Percentiles rank a stretch among this genome's conserved stretches.
These are phyloP conservation scores for Tricholoma terreum DNA, from an alignment of 768 basidiomycete genomes.

Conservation along the genomic window DNA sequence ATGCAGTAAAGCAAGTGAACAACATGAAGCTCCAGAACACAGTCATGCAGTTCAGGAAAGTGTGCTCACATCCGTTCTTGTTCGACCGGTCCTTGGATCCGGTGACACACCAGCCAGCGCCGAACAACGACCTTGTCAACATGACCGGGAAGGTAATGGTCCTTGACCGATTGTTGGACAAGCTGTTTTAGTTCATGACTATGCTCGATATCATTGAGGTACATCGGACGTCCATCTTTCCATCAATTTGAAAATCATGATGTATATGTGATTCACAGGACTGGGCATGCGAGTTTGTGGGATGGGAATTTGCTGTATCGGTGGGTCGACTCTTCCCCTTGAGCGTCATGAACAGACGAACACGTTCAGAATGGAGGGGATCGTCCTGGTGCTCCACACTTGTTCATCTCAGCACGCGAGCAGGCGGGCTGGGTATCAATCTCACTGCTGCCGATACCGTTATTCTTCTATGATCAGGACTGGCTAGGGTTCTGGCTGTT, in stretches of 20 bases:
- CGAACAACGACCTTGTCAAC: conserved; percentile 79
- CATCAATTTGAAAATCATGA: too few relatives aligned
- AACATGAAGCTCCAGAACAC: conserved; percentile 93
- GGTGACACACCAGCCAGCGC: conserved; percentile 53
- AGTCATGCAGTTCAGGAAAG: conserved; percentile 97
- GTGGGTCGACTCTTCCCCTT: conserved; percentile 78
- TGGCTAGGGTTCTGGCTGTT: conserved; percentile 62
- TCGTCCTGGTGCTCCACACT: conserved; percentile 54
- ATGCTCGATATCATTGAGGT: conserved; percentile 97
- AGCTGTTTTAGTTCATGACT: conserved; percentile 92
- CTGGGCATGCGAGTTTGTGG: conserved; percentile 85
- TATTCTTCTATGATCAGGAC: conserved; percentile 90
- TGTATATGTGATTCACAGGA: conserved; percentile 46
- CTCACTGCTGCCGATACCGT: conserved; percentile 88
- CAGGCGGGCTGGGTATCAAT: too few relatives aligned
- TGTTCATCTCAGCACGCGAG: conserved; percentile 83
- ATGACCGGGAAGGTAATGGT: conserved; percentile 98
- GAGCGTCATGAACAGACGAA: conserved; percentile 85
- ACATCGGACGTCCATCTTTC: neutral
- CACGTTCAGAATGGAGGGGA: conserved; percentile 74
- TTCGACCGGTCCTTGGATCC: conserved; percentile 81
- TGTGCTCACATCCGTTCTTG: conserved; percentile 89
- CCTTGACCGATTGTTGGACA: conserved; percentile 81
- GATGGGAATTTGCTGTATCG: conserved; percentile 88
- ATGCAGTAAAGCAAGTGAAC: conserved; percentile 71